These are phyloP conservation scores for Penicillium sp. DNA, from an alignment of 2,329 filamentous ascomycete genomes.

Conservation along the genomic window DNA sequence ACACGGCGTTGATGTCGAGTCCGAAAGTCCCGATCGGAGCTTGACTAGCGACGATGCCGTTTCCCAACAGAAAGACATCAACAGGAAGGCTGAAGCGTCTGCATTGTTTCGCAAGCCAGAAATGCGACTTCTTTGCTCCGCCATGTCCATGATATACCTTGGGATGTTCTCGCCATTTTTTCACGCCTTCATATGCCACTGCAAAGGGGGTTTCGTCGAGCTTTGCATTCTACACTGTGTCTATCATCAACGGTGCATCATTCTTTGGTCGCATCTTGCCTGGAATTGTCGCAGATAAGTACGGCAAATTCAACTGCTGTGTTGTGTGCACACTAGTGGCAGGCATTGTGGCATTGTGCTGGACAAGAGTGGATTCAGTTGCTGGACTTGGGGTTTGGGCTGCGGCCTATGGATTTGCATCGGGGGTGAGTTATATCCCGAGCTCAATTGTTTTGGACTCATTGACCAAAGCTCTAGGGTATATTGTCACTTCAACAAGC, in stretches of 20 bases:
- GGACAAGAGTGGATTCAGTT: constrained; percentile 46
- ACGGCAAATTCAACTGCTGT: constrained; percentile 37
- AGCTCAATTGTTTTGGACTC: background rate
- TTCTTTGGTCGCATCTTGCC: constrained; percentile 42
- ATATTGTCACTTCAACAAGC: constrained; percentile 52
- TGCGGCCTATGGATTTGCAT: constrained; percentile 50
- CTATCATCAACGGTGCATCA: constrained; percentile 42
- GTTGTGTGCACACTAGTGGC: constrained; percentile 34
- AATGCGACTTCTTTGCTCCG: constrained; percentile 32
- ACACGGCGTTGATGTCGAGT: background rate
- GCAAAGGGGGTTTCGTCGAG: constrained; percentile 31
- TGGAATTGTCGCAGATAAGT: constrained; percentile 39
- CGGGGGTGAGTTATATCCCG: constrained; percentile 38
- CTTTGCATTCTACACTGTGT: constrained; percentile 42
- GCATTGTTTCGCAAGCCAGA: constrained; percentile 23
- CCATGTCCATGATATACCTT: constrained; percentile 41
- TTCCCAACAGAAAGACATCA: background rate
- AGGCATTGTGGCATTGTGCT: constrained; percentile 48
- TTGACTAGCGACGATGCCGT: background rate
- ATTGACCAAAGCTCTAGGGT: constrained; percentile 32
- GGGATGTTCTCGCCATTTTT: constrained; percentile 47
- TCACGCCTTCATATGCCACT: constrained; percentile 34
- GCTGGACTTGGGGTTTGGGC: constrained; percentile 50
- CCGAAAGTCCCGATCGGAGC: background rate
- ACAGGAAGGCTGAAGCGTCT: constrained; percentile 8